Percentiles rank a stretch among this genome's conserved stretches.
Conservation (phyloP, 192 early-diverging fungal species). For the Lobosporangium transversale region DNA sequence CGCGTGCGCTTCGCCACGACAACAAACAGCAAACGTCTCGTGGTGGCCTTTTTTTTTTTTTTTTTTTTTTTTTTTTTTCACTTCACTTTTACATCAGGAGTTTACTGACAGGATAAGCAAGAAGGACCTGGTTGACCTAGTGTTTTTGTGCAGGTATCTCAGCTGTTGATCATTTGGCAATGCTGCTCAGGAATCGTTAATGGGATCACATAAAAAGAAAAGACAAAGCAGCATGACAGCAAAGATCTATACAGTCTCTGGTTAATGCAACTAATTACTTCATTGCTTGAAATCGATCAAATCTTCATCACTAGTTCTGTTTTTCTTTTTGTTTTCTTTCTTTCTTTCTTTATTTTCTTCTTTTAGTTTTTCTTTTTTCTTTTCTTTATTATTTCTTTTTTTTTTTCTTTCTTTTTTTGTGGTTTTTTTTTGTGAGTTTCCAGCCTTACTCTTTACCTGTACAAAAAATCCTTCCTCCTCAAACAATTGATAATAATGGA, state of each 20-base stretch:
- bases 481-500: constrained; percentile 44
- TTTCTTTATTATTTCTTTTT: constrained; percentile 1
- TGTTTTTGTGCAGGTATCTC: no score
- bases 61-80: neutral
- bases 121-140: neutral
- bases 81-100: neutral
- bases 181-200: no score
- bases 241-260: no score
- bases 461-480: neutral
- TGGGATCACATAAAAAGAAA: no score
- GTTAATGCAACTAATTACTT: no score
- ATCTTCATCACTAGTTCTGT: neutral
- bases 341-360: neutral
- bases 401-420: neutral
- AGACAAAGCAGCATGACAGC: no score
- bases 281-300: no score
- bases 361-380: constrained; percentile 1
- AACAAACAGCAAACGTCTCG: neutral
- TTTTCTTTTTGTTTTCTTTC: constrained; percentile 9
- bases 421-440: neutral
- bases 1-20: neutral
- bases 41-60: neutral
- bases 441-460: neutral
- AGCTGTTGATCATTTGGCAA: no score
- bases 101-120: neutral